Base-by-base conservation (phyloP, 1,284 basidiomycete species). In the Papiliotrema terrestris region DNA sequence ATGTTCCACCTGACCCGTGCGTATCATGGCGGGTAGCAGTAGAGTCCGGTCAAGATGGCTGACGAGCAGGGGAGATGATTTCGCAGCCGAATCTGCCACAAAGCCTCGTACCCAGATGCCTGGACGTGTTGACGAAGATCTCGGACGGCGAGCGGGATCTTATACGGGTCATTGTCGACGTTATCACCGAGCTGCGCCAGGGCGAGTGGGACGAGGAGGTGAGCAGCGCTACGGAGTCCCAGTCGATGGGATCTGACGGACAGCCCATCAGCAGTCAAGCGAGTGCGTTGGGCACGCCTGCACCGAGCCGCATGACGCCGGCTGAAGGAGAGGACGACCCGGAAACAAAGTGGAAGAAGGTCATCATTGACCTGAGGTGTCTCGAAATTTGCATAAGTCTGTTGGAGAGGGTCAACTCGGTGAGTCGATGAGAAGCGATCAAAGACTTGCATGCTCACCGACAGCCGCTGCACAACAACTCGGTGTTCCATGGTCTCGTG, bases 161-260 rank as follows among this genome's bases (percentile, higher is more conserved):
- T 48, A 92, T 98, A 71, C 86, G 91, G 1, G 85, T 98, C 29
- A 86, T 97, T 2, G 94, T 98, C 22, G 95, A 98, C 67, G 86
- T 96, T 22, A 86, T 97, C 2, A 88, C 93, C 51, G 89, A 91
- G 58, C 80, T 95, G 15, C 82, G 91, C 17, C 68, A 68, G 26
- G 78, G 74, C 23, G 81, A 83, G 20, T 82, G 69, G 11, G 83
- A 83, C 1, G 63, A 65, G 26, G 55, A 48, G 41, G 60, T 61
- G 54, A 9, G 11, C 22, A 41, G 17, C 23, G 26, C n/a, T n/a
- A n/a, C 9, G 20, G 8, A 26, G 5, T 5, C 17, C 17, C 15
- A 19, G 35, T 5, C 20, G 38, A 15, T 13, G 22, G 19, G 22
- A 23, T 32, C 23, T 35, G 39, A 50, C 17, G 25, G 49, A 11